Percentiles rank a stretch among this genome's conserved stretches.
Evolutionary conservation across 1,139 yeast genomes (phyloP).

Genomic region (Yamadazyma dendronema): DNA sequence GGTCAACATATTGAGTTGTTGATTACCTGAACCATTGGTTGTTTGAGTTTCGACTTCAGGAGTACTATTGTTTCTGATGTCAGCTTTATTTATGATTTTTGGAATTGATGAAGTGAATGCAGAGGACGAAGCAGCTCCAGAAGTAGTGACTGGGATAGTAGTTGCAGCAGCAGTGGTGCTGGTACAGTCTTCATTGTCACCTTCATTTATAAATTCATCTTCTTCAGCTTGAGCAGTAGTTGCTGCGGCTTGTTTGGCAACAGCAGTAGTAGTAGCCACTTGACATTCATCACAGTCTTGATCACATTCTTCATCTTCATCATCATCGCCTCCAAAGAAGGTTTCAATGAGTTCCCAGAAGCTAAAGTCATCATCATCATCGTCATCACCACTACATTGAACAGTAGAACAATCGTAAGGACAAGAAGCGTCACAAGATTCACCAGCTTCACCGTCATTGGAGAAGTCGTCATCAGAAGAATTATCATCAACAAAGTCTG

Average conservation of each 20-base stretch:
- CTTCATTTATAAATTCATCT: conserved; percentile 15
- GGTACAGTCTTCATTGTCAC: conserved; percentile 13
- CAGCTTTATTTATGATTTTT: conserved; percentile 1
- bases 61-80: conserved; percentile 1
- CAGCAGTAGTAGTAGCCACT: conserved; percentile 8
- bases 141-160: conserved; percentile 4
- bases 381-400: conserved; percentile 17
- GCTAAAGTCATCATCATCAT: conserved; percentile 17
- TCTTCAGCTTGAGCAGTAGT: conserved; percentile 9
- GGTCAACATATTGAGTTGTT: conserved; percentile 5
- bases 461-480: conserved; percentile 8
- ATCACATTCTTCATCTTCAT: conserved; percentile 17
- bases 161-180: conserved; percentile 7
- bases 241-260: conserved; percentile 3
- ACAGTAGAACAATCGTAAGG: conserved; percentile 14
- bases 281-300: conserved; percentile 17
- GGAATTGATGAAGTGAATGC: conserved; percentile 2
- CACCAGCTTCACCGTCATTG: conserved; percentile 11
- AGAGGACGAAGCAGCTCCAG: not conserved
- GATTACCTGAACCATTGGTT: conserved; percentile 10
- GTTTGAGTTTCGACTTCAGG: conserved; percentile 12
- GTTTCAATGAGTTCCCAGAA: conserved; percentile 16
- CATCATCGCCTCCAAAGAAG: conserved; percentile 17
- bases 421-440: conserved; percentile 8
- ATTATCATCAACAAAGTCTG: not conserved